Evolutionary conservation across 768 basidiomycete species (phyloP).

Genomic region (Trametes coccinea): DNA sequence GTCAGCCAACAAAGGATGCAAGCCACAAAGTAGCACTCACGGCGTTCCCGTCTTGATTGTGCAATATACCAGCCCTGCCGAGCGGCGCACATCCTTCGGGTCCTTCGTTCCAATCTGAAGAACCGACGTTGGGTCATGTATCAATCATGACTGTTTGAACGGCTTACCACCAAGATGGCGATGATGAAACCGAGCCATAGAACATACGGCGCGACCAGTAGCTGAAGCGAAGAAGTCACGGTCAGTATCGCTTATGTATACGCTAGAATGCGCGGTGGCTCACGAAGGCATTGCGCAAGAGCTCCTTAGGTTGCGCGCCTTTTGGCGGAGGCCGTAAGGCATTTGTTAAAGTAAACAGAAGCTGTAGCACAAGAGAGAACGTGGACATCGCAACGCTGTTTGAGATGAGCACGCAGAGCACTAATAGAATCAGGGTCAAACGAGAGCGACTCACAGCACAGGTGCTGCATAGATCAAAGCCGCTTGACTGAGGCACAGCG

Average conservation of each 20-base stretch:
- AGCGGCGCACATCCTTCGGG: slow-evolving; percentile 6
- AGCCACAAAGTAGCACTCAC: neutral
- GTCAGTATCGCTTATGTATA: neutral
- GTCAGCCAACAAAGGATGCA: neutral
- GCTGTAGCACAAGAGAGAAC: slow-evolving; percentile 20
- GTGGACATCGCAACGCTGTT: slow-evolving; percentile 21
- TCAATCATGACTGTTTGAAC: too few relatives aligned
- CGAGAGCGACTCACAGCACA: slow-evolving; percentile 15
- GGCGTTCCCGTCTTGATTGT: slow-evolving; percentile 9
- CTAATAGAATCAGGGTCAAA: neutral
- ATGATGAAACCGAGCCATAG: slow-evolving; percentile 16
- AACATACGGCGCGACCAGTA: slow-evolving; percentile 15
- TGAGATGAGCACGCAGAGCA: too few relatives aligned
- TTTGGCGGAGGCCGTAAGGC: slow-evolving; percentile 10
- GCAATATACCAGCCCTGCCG: slow-evolving; percentile 18
- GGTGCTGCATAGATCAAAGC: slow-evolving; percentile 20
- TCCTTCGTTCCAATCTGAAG: slow-evolving; percentile 9
- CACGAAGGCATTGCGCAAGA: slow-evolving; percentile 8
- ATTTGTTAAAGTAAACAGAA: slow-evolving; percentile 16
- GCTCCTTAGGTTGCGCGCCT: neutral
- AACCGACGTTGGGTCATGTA: neutral
- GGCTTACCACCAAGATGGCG: slow-evolving; percentile 16
- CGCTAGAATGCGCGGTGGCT: neutral
- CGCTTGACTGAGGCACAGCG: slow-evolving; percentile 21
- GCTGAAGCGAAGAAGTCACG: neutral